Evolutionary conservation across 257 asterid species (phyloP), one percentile per base, ranked within the genome.

Genomic region (Anisodus tanguticus): DNA sequence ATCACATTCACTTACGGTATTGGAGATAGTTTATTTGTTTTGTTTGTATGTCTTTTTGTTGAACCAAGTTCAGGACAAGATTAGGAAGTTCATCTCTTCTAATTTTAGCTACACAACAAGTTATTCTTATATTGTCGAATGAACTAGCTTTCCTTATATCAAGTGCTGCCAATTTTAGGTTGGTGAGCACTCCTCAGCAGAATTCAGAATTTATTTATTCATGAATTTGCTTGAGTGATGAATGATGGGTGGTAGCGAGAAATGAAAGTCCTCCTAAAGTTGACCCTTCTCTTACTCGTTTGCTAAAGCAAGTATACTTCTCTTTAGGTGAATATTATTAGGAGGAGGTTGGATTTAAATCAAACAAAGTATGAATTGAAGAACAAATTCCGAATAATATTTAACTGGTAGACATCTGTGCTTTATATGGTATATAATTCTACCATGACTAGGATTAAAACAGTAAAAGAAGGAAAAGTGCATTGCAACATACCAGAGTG

Each of bases 101-200:
- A 6, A 26, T 53, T 77, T 26, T 77, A 53, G 82, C 82, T 53
- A 26, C 49, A 53, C 19, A 71, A 71, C 79, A 53, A 77, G 64
- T 51, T 76, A 22, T 77, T 53, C 62, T 22, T 49, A 12, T 31
- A 71, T 77, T 76, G 26, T 74, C 22, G 64, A 53, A 13, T 31
- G 49, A 53, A 26, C 64, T 53, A 6, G 31, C 82, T 77, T 77
- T 77, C 64, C 26, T 26, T 54, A 13, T 77, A 53, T 77, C 82
- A 77, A 77, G 9, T 77, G 64, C 64, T 53, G 82, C 64, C 64
- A 77, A 77, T 51, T 77, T 53, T 77, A 31, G 49, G 12, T 26
- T 53, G 49, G 53, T 53, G 64, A 31, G 15, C 64, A 8, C 22
- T 3, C 49, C 31, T 77, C 45, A 31, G 64, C 45, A 8, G 39